Evolutionary conservation across 257 asterid genomes (phyloP).

Genomic region (Solanum pimpinellifolium): DNA sequence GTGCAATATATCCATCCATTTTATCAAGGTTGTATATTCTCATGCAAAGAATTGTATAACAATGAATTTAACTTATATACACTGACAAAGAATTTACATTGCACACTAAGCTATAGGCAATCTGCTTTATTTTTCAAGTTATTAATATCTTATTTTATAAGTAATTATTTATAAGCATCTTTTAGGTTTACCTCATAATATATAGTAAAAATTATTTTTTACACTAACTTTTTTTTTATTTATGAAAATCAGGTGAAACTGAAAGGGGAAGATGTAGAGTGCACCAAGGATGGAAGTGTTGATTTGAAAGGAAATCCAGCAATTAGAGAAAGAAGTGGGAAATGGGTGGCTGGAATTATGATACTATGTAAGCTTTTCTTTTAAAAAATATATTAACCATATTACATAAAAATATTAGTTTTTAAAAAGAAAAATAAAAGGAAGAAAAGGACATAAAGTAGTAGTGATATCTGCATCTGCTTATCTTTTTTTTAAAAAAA

Average conservation of each 20-base stretch:
- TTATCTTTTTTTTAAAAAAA: constrained; percentile 1
- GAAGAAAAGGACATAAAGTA: not conserved
- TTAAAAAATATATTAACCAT: not conserved
- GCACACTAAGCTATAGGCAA: too few species aligned
- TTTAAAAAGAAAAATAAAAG: not conserved
- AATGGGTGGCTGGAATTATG: constrained; percentile 68
- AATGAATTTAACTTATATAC: not conserved
- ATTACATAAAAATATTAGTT: not conserved
- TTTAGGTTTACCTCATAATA: not conserved
- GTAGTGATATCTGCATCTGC: constrained; percentile 9
- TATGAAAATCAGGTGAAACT: constrained; percentile 25
- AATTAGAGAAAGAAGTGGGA: constrained; percentile 38
- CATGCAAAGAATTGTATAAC: not conserved
- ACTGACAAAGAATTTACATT: not conserved
- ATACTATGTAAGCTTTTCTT: constrained; percentile 43
- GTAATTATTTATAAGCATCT: not conserved
- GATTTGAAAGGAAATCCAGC: constrained; percentile 71
- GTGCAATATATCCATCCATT: not conserved
- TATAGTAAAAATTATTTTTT: not conserved
- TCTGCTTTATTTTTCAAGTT: not conserved
- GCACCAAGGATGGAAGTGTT: constrained; percentile 64
- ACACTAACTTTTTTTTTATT: not conserved
- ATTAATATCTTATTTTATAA: not conserved
- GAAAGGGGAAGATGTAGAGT: constrained; percentile 23
- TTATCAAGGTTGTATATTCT: not conserved